Percentiles rank a stretch among this genome's conserved stretches.
phyloP scores from a whole-genome alignment of 371 early-diverging fungal genomes.

The Furculomyces boomerangus region DNA sequence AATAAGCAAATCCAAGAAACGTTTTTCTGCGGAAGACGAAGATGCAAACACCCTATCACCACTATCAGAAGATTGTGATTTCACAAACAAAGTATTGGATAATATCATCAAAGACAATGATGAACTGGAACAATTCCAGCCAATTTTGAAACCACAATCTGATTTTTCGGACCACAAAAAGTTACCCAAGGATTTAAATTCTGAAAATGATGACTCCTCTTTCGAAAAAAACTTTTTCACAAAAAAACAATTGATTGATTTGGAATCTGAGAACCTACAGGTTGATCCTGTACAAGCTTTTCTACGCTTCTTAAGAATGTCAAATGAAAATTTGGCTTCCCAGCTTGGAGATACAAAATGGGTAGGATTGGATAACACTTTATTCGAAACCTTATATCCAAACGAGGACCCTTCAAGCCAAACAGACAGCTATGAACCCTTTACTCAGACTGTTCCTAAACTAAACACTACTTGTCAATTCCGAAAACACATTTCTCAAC shows the following conservation, averaged over 20 bases:
- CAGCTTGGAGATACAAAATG: neutral
- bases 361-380: neutral
- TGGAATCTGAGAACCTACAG: neutral
- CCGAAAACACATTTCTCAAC: neutral
- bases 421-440: neutral
- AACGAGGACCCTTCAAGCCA: neutral
- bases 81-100: too few species aligned
- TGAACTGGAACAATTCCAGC: too few species aligned
- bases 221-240: neutral
- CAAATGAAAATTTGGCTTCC: neutral
- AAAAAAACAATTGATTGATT: neutral
- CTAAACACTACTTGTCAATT: neutral
- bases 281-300: neutral
- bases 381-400: neutral
- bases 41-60: too few species aligned
- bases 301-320: neutral
- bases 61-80: too few species aligned
- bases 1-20: too few species aligned
- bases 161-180: too few species aligned
- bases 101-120: too few species aligned
- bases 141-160: too few species aligned
- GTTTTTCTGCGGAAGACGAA: too few species aligned
- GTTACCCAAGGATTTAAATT: too few species aligned
- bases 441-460: neutral
- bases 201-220: neutral